These are phyloP conservation scores for Pilatotrama ljubarskyi DNA, from an alignment of 768 basidiomycete species.

Conservation along the genomic window DNA sequence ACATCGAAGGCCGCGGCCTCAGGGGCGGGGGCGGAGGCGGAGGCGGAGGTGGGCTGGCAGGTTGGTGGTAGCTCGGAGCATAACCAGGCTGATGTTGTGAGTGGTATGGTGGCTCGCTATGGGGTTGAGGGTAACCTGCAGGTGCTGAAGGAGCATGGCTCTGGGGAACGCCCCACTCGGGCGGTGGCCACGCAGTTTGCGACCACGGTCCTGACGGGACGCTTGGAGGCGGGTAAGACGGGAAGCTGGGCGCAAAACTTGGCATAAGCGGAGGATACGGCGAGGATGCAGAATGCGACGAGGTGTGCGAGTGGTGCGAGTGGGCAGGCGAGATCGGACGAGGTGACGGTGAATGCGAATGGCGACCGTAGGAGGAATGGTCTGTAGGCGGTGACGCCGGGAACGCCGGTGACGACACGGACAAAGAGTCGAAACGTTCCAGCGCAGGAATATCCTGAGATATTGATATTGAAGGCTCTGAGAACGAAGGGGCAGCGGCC, in stretches of 20 bases:
- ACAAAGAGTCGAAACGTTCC: slow-evolving; percentile 41
- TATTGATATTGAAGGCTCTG: slow-evolving; percentile 18
- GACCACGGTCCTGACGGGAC: slow-evolving; percentile 16
- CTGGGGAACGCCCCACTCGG: slow-evolving; percentile 24
- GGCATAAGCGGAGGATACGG: slow-evolving; percentile 1
- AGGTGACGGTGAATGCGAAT: slow-evolving; percentile 15
- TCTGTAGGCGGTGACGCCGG: slow-evolving; percentile 30
- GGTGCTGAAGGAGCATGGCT: neutral
- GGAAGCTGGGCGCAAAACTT: slow-evolving; percentile 14
- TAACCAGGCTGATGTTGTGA: slow-evolving; percentile 10
- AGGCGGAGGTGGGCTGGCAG: slow-evolving; percentile 8
- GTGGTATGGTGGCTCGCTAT: neutral
- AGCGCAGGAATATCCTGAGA: slow-evolving; percentile 32
- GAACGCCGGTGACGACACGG: slow-evolving; percentile 35
- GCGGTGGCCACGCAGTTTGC: slow-evolving; percentile 26
- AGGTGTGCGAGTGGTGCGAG: slow-evolving; percentile 13
- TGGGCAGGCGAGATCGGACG: slow-evolving; percentile 16
- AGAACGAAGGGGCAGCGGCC: slow-evolving; percentile 10
- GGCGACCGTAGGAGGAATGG: slow-evolving; percentile 4
- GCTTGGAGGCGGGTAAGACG: slow-evolving; percentile 1
- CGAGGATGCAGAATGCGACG: slow-evolving; percentile 9
- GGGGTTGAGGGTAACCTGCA: neutral
- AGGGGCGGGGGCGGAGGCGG: slow-evolving; percentile 20
- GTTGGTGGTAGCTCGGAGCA: slow-evolving; percentile 5
- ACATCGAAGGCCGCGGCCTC: slow-evolving; percentile 16